These are phyloP conservation scores for Groenewaldozyma tartarivorans DNA, from an alignment of 805 yeast species.

Conservation along the genomic window DNA sequence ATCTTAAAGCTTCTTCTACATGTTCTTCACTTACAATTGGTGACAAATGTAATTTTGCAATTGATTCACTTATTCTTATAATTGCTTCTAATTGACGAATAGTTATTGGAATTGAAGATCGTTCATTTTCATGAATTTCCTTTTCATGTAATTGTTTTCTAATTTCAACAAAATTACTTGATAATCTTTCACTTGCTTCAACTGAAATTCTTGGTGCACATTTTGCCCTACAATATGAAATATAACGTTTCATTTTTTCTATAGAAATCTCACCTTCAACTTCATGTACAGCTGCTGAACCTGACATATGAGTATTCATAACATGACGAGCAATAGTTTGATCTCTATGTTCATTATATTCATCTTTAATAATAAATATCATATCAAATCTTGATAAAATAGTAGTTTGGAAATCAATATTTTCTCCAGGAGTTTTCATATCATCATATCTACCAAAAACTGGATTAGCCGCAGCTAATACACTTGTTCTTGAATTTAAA, in stretches of 20 bases:
- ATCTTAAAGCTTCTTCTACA: conserved; percentile 89
- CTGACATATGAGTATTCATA: conserved; percentile 87
- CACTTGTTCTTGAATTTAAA: conserved; percentile 91
- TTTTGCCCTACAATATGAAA: conserved; percentile 78
- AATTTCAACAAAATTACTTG: conserved; percentile 87
- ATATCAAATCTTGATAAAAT: conserved; percentile 95
- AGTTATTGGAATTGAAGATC: conserved; percentile 95
- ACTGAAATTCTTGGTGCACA: conserved; percentile 90
- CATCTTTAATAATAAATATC: conserved; percentile 96
- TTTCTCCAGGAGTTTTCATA: conserved; percentile 92
- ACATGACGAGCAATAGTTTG: conserved; percentile 89
- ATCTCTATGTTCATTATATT: conserved; percentile 79
- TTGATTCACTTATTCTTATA: conserved; percentile 86
- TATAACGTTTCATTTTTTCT: conserved; percentile 82
- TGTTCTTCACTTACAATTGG: conserved; percentile 83
- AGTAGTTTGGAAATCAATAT: conserved; percentile 95
- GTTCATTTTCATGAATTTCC: conserved; percentile 73
- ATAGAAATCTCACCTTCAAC: conserved; percentile 76
- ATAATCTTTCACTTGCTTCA: conserved; percentile 81
- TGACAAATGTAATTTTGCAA: conserved; percentile 76
- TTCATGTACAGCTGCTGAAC: conserved; percentile 42
- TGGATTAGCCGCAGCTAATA: conserved; percentile 97
- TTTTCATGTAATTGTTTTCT: conserved; percentile 72
- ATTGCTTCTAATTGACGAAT: conserved; percentile 97
- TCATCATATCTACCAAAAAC: conserved; percentile 95